Percentiles rank a stretch among this genome's conserved stretches.
Conservation (phyloP, 1,284 basidiomycete genomes). For the Hemileia vastatrix region DNA sequence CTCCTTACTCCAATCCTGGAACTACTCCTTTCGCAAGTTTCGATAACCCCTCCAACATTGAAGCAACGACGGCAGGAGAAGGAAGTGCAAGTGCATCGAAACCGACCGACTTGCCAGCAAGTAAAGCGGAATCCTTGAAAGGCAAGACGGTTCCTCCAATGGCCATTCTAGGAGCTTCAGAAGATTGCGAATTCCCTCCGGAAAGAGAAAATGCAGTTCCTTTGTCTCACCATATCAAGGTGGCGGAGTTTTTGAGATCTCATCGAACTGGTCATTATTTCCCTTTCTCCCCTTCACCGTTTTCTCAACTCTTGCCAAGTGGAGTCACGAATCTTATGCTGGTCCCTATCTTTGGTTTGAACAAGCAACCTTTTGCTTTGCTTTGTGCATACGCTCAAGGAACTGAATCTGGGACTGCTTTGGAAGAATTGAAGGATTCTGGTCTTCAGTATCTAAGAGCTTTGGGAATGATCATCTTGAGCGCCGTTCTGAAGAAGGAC, state of each 20-base stretch:
- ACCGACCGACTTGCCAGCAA: not conserved
- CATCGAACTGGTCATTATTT: slow-evolving; percentile 35
- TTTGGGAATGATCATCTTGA: slow-evolving; percentile 82
- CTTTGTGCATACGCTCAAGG: slow-evolving; percentile 78
- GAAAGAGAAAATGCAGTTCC: slow-evolving; percentile 33
- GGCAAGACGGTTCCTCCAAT: slow-evolving; percentile 35
- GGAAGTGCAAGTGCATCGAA: not conserved
- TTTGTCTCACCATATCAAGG: slow-evolving; percentile 32
- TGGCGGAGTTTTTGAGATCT: slow-evolving; percentile 36
- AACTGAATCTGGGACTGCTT: slow-evolving; percentile 68
- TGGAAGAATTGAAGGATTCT: slow-evolving; percentile 82
- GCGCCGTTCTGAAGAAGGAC: slow-evolving; percentile 78
- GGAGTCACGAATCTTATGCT: slow-evolving; percentile 31
- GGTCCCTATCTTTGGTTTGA: slow-evolving; percentile 82
- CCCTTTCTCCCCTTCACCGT: slow-evolving; percentile 32
- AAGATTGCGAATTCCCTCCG: slow-evolving; percentile 25
- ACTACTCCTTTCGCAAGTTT: slow-evolving; percentile 24
- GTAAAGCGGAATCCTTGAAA: not conserved
- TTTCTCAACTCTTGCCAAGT: slow-evolving; percentile 35
- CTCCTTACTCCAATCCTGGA: slow-evolving; percentile 25
- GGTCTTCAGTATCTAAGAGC: slow-evolving; percentile 84
- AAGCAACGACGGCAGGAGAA: slow-evolving; percentile 6
- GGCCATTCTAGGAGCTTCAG: slow-evolving; percentile 36
- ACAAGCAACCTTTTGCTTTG: slow-evolving; percentile 80
- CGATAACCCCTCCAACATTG: slow-evolving; percentile 30